Evolutionary conservation across 176 grass and related monocot genomes (phyloP).

Genomic region (Musa schizocarpa): DNA sequence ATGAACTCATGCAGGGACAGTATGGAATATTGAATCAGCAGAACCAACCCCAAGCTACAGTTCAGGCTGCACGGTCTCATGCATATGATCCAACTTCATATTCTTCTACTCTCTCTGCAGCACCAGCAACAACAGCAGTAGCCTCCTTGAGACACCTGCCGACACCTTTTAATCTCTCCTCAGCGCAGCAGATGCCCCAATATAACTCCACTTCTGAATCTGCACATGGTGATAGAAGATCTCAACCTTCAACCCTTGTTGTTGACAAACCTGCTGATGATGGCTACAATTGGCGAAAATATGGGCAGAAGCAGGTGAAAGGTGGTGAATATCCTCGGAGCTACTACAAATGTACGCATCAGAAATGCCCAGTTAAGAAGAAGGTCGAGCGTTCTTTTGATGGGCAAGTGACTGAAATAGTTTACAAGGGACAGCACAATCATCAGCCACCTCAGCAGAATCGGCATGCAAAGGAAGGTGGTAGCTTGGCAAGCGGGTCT

Average conservation of each 20-base stretch:
- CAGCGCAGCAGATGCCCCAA: constrained; percentile 1
- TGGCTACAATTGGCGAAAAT: constrained; percentile 15
- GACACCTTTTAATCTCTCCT: constrained; percentile 1
- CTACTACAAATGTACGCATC: constrained; percentile 19
- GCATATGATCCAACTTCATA: not conserved
- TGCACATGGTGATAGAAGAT: not conserved
- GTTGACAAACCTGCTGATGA: constrained; percentile 1
- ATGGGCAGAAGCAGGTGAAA: constrained; percentile 16
- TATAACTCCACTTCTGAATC: not conserved
- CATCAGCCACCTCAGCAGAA: constrained; percentile 2
- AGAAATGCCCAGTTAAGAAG: constrained; percentile 15
- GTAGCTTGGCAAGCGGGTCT: not conserved
- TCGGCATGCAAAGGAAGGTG: constrained; percentile 5
- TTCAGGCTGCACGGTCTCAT: not conserved
- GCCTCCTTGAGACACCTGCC: not conserved
- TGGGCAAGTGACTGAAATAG: constrained; percentile 9
- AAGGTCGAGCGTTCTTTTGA: constrained; percentile 10
- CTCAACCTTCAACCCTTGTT: not conserved
- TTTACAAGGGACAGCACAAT: constrained; percentile 17
- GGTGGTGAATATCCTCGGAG: constrained; percentile 10
- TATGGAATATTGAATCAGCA: not conserved
- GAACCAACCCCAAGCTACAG: not conserved
- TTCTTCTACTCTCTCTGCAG: not conserved
- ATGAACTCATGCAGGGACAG: constrained; percentile 5
- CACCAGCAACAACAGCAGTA: not conserved